A percentile compares a stretch with the other conserved stretches of the same genome.
These are phyloP conservation scores for Collybia sp. DNA, from an alignment of 768 basidiomycete genomes.

Conservation along the genomic window DNA sequence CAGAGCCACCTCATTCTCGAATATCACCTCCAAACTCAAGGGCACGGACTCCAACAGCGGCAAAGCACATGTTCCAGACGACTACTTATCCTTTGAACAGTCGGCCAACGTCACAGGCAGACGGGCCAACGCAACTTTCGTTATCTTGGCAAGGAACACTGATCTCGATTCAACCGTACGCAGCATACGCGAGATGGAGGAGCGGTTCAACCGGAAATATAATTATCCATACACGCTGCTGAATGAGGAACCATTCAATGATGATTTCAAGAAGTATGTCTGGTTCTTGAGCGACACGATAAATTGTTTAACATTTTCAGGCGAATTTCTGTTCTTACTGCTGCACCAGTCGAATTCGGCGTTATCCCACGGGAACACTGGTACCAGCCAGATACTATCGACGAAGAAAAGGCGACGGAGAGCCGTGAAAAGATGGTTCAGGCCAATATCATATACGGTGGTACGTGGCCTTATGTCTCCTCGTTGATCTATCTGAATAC, in stretches of 20 bases:
- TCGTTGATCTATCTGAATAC: not conserved
- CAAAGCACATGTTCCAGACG: slow-evolving; percentile 22
- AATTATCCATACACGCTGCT: slow-evolving; percentile 87
- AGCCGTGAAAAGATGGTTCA: slow-evolving; percentile 59
- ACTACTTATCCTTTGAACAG: slow-evolving; percentile 13
- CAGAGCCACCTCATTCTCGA: slow-evolving; percentile 33
- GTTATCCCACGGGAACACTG: slow-evolving; percentile 67
- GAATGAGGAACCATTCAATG: slow-evolving; percentile 78
- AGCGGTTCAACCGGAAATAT: slow-evolving; percentile 73
- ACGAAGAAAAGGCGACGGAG: slow-evolving; percentile 59
- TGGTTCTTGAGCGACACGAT: not conserved
- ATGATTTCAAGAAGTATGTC: slow-evolving; percentile 66
- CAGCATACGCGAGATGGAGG: slow-evolving; percentile 73
- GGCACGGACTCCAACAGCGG: slow-evolving; percentile 27
- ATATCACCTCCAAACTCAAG: slow-evolving; percentile 19
- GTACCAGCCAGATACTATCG: slow-evolving; percentile 75
- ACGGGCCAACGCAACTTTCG: slow-evolving; percentile 34
- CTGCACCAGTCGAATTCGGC: slow-evolving; percentile 44
- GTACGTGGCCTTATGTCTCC: slow-evolving; percentile 16
- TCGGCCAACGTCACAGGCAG: slow-evolving; percentile 7
- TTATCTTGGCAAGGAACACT: slow-evolving; percentile 58
- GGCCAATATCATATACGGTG: slow-evolving; percentile 38
- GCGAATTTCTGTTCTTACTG: slow-evolving; percentile 19
- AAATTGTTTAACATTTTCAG: slow-evolving; percentile 5
- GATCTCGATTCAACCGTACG: slow-evolving; percentile 55